Evolutionary conservation across 768 basidiomycete species (phyloP).

Genomic region (Coprinopsis sp.): DNA sequence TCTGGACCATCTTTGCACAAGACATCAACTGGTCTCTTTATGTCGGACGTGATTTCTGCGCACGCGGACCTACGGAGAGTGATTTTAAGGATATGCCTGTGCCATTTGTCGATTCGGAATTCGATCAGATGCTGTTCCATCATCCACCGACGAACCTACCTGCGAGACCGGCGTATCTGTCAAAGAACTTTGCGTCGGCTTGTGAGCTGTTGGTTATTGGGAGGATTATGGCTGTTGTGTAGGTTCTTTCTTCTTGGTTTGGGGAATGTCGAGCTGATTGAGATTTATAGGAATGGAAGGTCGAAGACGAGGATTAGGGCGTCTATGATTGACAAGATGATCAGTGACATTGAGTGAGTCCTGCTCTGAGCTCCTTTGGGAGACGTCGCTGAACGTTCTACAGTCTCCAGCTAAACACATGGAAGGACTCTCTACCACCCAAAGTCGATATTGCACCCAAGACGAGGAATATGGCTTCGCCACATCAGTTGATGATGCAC

Average conservation of each 20-base stretch:
- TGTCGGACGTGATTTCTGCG: slow-evolving; percentile 59
- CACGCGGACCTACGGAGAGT: slow-evolving; percentile 30
- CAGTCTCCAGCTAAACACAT: slow-evolving; percentile 44
- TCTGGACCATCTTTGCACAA: slow-evolving; percentile 57
- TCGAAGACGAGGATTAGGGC: slow-evolving; percentile 35
- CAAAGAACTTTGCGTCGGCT: slow-evolving; percentile 43
- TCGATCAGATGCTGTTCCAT: slow-evolving; percentile 44
- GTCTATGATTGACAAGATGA: slow-evolving; percentile 40
- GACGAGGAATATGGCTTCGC: slow-evolving; percentile 42
- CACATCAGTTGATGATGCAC: slow-evolving; percentile 54
- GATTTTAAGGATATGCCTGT: slow-evolving; percentile 35
- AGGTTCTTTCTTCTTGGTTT: slow-evolving; percentile 17
- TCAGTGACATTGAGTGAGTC: slow-evolving; percentile 50
- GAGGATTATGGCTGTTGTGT: slow-evolving; percentile 54
- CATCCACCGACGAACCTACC: slow-evolving; percentile 37
- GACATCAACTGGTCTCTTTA: slow-evolving; percentile 65
- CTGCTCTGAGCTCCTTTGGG: background rate
- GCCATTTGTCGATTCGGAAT: slow-evolving; percentile 45
- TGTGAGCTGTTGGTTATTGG: slow-evolving; percentile 48
- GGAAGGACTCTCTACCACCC: slow-evolving; percentile 40
- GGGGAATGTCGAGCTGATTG: background rate
- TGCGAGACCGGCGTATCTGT: slow-evolving; percentile 37
- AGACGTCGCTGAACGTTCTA: background rate
- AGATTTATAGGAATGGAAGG: slow-evolving; percentile 35
- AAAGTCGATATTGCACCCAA: slow-evolving; percentile 49